Percentiles rank a stretch among this genome's conserved stretches.
Evolutionary conservation across 768 basidiomycete species (phyloP).

Genomic region (Tremella mesenterica): DNA sequence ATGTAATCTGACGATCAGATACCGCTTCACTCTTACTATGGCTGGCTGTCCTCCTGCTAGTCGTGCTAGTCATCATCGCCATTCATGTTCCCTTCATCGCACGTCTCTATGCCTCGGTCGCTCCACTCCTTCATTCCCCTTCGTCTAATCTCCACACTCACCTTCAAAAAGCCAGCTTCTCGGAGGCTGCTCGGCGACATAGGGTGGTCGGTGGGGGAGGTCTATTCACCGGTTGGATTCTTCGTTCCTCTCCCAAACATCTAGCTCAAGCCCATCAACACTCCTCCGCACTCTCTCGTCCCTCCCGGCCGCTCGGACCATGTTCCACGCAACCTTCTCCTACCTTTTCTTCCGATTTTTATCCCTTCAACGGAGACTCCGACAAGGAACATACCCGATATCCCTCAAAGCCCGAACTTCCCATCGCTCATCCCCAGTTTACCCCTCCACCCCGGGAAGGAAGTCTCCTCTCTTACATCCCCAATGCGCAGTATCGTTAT

Average conservation of each 20-base stretch:
- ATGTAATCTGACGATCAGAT: too few relatives aligned
- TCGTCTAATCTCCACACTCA: not conserved
- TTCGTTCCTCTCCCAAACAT: constrained; percentile 6
- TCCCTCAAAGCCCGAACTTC: not conserved
- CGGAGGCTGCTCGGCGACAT: not conserved
- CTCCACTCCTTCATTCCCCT: not conserved
- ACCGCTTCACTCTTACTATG: constrained; percentile 24
- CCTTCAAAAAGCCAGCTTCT: not conserved
- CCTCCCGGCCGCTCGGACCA: not conserved
- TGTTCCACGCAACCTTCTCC: constrained; percentile 4
- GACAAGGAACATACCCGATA: too few relatives aligned
- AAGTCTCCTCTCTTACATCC: constrained; percentile 19
- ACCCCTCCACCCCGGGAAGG: constrained; percentile 31
- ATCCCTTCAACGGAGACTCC: too few relatives aligned
- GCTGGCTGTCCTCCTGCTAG: constrained; percentile 21
- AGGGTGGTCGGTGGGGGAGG: constrained; percentile 17
- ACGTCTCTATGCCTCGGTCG: constrained; percentile 31
- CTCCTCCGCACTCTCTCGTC: not conserved
- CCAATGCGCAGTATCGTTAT: constrained; percentile 15
- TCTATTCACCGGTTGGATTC: constrained; percentile 18
- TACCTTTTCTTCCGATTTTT: constrained; percentile 2
- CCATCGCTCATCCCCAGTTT: constrained; percentile 4
- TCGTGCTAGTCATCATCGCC: constrained; percentile 27
- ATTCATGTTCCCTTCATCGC: constrained; percentile 36
- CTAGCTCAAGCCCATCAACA: not conserved